phyloP scores from a whole-genome alignment of 2,329 filamentous ascomycete species.

The Aspergillus uvarum region DNA sequence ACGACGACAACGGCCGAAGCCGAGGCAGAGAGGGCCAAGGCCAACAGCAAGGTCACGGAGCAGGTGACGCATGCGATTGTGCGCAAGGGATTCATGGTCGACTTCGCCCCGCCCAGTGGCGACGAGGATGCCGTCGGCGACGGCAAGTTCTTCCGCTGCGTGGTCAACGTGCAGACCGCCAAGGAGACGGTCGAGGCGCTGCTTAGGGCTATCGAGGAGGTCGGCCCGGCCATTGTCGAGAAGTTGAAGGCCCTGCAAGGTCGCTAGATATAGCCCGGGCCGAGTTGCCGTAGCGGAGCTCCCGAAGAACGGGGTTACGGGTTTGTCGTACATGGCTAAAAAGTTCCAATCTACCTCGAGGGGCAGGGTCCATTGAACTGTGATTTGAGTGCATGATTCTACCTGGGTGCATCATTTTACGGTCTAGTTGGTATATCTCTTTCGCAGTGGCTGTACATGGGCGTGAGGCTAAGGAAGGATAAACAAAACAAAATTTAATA shows the following conservation, averaged over 20 bases:
- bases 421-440: not conserved
- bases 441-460: slow-evolving; percentile 3
- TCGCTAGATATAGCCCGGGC: slow-evolving; percentile 8
- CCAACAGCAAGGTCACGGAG: slow-evolving; percentile 58
- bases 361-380: too few species aligned
- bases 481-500: not conserved
- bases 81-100: slow-evolving; percentile 66
- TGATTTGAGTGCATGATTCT: not conserved
- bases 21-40: slow-evolving; percentile 40
- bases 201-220: slow-evolving; percentile 57
- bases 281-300: slow-evolving; percentile 23
- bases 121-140: slow-evolving; percentile 52
- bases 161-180: slow-evolving; percentile 63
- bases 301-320: slow-evolving; percentile 36
- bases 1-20: slow-evolving; percentile 25
- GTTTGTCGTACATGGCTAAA: slow-evolving; percentile 31
- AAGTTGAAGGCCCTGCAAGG: slow-evolving; percentile 22
- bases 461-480: too few species aligned
- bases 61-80: slow-evolving; percentile 57
- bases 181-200: slow-evolving; percentile 63
- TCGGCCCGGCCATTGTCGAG: slow-evolving; percentile 37
- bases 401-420: not conserved
- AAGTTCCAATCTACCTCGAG: not conserved
- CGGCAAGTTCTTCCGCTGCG: slow-evolving; percentile 68
- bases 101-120: slow-evolving; percentile 57